Evolutionary conservation across 2,329 filamentous ascomycete genomes (phyloP).

Genomic region (Hortaea sp.): DNA sequence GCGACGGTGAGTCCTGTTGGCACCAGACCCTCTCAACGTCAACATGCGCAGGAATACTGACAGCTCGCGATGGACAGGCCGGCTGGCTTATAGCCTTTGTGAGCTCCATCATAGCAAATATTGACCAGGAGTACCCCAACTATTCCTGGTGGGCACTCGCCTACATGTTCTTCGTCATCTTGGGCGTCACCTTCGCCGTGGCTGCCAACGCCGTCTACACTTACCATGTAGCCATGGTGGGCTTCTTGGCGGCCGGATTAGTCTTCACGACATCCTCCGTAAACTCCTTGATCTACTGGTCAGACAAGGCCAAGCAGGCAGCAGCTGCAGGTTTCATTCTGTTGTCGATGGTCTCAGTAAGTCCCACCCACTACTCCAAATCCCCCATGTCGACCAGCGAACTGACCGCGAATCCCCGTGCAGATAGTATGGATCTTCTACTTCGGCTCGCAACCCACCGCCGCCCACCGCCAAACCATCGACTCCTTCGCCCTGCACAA

Average conservation of each 20-base stretch:
- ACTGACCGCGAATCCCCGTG: background rate
- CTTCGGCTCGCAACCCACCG: conserved; percentile 85
- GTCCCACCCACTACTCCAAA: background rate
- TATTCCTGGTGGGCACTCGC: conserved; percentile 88
- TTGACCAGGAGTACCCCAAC: conserved; percentile 57
- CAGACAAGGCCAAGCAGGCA: conserved; percentile 61
- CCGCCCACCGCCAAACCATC: conserved; percentile 77
- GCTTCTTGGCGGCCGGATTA: conserved; percentile 73
- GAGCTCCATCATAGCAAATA: conserved; percentile 64
- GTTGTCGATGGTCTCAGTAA: conserved; percentile 84
- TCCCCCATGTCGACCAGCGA: background rate
- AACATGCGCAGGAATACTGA: background rate
- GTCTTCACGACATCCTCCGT: conserved; percentile 79
- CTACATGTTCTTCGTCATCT: conserved; percentile 74
- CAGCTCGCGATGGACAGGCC: conserved; percentile 45
- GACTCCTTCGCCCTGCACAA: conserved; percentile 94
- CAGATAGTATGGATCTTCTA: conserved; percentile 99
- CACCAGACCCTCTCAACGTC: background rate
- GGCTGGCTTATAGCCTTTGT: conserved; percentile 94
- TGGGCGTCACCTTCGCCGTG: conserved; percentile 71
- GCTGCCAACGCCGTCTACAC: conserved; percentile 75
- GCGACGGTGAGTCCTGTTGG: conserved; percentile 56
- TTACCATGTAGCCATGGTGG: conserved; percentile 87
- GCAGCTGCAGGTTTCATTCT: conserved; percentile 88
- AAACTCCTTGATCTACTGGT: conserved; percentile 73